A percentile compares a stretch with the other conserved stretches of the same genome.
These are phyloP conservation scores for Cylindrotheca closterium DNA, from an alignment of 108 stramenopile species.

Conservation along the genomic window DNA sequence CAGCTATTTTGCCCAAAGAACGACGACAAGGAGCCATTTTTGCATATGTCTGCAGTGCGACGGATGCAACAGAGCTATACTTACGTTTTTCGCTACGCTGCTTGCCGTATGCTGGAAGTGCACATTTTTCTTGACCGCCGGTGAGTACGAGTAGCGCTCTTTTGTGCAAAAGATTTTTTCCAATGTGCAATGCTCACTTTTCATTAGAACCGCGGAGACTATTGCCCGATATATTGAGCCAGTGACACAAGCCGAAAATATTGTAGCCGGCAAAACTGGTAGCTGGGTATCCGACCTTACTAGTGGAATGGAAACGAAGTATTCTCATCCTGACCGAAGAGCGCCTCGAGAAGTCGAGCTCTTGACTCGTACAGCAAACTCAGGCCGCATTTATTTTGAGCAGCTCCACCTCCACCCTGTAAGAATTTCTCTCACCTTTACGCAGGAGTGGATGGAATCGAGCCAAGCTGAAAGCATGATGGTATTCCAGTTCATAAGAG, in stretches of 20 bases:
- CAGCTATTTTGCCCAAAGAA: constrained; percentile 49
- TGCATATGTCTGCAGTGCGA: constrained; percentile 72
- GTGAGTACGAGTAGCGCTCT: constrained; percentile 33
- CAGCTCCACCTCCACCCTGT: constrained; percentile 74
- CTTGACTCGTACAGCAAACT: constrained; percentile 58
- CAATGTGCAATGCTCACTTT: constrained; percentile 42
- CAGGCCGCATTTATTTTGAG: constrained; percentile 73
- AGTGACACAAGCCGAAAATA: constrained; percentile 11
- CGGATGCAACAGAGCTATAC: constrained; percentile 51
- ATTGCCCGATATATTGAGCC: constrained; percentile 68
- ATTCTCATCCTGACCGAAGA: constrained; percentile 37
- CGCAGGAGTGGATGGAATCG: constrained; percentile 72
- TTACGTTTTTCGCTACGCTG: constrained; percentile 71
- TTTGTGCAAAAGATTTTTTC: constrained; percentile 40
- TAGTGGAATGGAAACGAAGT: constrained; percentile 44
- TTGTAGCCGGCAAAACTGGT: constrained; percentile 33
- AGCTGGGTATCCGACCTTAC: constrained; percentile 49
- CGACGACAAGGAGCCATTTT: constrained; percentile 52
- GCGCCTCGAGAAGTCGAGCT: constrained; percentile 57
- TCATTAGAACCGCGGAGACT: constrained; percentile 64
- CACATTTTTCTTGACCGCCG: constrained; percentile 67
- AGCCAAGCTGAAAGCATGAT: constrained; percentile 57
- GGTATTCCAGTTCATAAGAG: constrained; percentile 75
- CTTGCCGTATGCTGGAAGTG: constrained; percentile 68
- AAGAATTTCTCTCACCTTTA: constrained; percentile 70